phyloP scores from a whole-genome alignment of 257 asterid genomes.

The Gentiana macrophylla region DNA sequence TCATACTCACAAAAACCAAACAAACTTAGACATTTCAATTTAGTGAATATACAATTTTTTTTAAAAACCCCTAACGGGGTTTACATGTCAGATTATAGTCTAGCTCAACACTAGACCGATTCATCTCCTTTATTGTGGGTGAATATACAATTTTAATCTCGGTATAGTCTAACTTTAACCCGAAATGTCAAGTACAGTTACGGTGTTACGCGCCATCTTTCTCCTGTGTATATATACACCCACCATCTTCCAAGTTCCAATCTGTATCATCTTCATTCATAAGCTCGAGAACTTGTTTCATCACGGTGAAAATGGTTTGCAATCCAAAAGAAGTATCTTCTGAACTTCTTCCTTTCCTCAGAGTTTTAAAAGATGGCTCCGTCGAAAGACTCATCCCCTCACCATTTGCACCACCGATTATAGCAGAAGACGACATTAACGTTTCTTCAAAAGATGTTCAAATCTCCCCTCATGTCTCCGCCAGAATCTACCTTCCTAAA shows the following conservation, averaged over 20 bases:
- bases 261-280: background rate
- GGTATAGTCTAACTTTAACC: no score
- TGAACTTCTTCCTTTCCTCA: constrained; percentile 15
- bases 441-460: constrained; percentile 24
- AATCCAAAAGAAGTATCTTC: constrained; percentile 8
- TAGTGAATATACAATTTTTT: no score
- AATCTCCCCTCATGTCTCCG: constrained; percentile 15
- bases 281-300: background rate
- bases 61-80: no score
- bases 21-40: no score
- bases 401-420: constrained; percentile 15
- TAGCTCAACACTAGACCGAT: no score
- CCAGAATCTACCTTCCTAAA: constrained; percentile 26
- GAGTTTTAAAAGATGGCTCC: constrained; percentile 20
- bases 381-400: constrained; percentile 17
- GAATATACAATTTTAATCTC: no score
- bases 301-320: constrained; percentile 12
- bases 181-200: background rate
- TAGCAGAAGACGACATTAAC: constrained; percentile 1
- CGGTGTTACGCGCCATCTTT: background rate
- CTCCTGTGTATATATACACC: background rate
- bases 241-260: background rate
- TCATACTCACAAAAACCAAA: no score
- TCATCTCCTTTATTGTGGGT: no score
- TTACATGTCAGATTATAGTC: no score